Base-by-base conservation (phyloP, 352 stramenopile genomes). In the Phytopythium aichiense region DNA sequence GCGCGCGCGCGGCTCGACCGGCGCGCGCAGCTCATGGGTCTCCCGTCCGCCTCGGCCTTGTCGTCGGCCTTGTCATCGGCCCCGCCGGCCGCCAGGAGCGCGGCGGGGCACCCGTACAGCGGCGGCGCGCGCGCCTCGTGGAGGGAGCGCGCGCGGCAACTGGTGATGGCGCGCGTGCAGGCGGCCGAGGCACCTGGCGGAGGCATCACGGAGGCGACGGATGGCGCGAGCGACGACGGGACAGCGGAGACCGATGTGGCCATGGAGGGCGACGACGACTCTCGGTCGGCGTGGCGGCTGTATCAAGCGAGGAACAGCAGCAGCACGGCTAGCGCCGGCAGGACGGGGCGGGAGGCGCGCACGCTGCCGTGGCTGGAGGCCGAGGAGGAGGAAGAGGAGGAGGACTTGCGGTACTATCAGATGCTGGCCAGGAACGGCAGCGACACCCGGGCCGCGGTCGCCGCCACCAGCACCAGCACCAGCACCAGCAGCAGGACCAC, bases 161-260 rank as follows among this genome's bases (percentile, higher is more conserved):
- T 60, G 22, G 76, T 73, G 61, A 67, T 73, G 54, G 48, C 49
- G 33, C 58, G 71, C 45, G 55, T 70, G 42, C 48, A 68, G 52
- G 57, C 53, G 9, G 58, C 46, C 13, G 45, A 42, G 33, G 16
- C 42, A n/a, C 18, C 53, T 33, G 37, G 9, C 31, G 9, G 31
- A 37, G 31, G 31, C 4, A 9, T n/a, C n/a, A n/a, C 31, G 31
- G 6, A 31, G 8, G 33, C 30, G 15, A 4, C 13, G 15, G 7
- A 38, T 15, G 49, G 13, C 11, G 15, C 42, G 2, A 48, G 18
- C 20, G n/a, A 48, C 16, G 42, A 18, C 16, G 16, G 1, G 7
- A 13, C n/a, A 6, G 43, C 7, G 7, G 50, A 56, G 13, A 40
- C 6, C 16, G 50, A 30, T 16, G 50, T 8, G 18, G 50, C 31